Evolutionary conservation across 176 grass and related monocot genomes (phyloP).

Genomic region (Bolboschoenus planiculmis): DNA sequence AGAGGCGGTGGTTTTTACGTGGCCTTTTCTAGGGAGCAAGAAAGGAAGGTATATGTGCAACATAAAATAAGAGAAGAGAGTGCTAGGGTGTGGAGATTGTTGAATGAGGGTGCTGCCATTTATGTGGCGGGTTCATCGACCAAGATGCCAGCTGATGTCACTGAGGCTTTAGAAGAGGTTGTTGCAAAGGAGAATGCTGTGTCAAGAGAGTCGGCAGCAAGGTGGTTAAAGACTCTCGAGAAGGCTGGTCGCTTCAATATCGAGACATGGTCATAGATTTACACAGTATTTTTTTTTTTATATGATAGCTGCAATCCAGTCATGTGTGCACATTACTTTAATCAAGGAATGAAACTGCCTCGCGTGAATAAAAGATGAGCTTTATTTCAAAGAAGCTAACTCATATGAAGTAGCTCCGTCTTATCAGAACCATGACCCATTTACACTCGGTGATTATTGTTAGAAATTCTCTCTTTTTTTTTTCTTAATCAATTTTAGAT

Average conservation of each 20-base stretch:
- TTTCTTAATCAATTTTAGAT: neutral
- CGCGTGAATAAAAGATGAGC: too few species aligned
- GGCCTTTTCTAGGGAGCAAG: conserved; percentile 84
- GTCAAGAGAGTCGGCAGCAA: conserved; percentile 39
- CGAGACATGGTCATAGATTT: conserved; percentile 62
- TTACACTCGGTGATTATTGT: neutral
- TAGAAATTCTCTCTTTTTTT: neutral
- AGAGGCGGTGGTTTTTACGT: conserved; percentile 81
- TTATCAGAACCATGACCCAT: neutral
- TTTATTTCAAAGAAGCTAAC: too few species aligned
- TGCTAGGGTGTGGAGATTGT: conserved; percentile 61
- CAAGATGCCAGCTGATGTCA: conserved; percentile 91
- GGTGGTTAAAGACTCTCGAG: conserved; percentile 55
- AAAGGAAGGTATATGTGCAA: conserved; percentile 81
- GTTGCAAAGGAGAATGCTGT: conserved; percentile 40
- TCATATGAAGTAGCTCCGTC: neutral
- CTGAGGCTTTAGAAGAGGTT: conserved; percentile 63
- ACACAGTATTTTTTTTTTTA: neutral
- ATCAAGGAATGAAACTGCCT: neutral
- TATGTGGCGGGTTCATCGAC: conserved; percentile 72
- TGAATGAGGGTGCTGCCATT: conserved; percentile 45
- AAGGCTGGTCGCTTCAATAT: conserved; percentile 64
- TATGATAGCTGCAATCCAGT: neutral
- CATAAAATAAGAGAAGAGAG: conserved; percentile 87
- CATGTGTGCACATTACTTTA: neutral